Evolutionary conservation across 2,329 filamentous ascomycete species (phyloP).

Genomic region (Fusarium neocosmosporiellum): DNA sequence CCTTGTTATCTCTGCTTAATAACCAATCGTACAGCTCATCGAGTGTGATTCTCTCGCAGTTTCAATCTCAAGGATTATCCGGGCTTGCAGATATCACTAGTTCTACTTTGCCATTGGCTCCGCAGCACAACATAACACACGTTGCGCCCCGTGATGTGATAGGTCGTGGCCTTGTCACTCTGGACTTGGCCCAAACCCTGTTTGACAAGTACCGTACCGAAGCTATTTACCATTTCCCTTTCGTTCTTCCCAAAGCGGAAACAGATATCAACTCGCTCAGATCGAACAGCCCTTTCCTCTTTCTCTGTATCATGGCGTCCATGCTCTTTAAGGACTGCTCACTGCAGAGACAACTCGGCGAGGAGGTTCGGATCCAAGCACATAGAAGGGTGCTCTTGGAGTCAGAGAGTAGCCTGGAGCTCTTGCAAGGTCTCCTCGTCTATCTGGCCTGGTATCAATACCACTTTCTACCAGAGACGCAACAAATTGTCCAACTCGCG

Average conservation of each 20-base stretch:
- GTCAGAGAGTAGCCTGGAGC: slow-evolving; percentile 2
- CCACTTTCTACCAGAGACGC: slow-evolving; percentile 1
- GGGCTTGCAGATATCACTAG: not conserved
- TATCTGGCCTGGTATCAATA: slow-evolving; percentile 12
- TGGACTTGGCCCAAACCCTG: not conserved
- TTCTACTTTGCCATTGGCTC: not conserved
- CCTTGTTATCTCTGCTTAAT: not conserved
- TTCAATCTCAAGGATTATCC: not conserved
- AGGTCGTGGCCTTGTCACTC: not conserved
- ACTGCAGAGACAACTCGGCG: slow-evolving; percentile 4
- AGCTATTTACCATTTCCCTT: slow-evolving; percentile 1
- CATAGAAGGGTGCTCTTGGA: not conserved
- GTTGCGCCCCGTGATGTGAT: not conserved
- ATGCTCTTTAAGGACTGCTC: slow-evolving; percentile 1
- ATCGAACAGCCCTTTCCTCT: not conserved
- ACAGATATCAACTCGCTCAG: not conserved
- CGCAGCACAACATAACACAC: not conserved
- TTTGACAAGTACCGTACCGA: not conserved
- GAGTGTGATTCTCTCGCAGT: not conserved
- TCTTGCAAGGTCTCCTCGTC: not conserved
- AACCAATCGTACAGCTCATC: not conserved
- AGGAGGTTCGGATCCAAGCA: not conserved
- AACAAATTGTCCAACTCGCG: slow-evolving; percentile 2
- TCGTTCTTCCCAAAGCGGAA: not conserved
- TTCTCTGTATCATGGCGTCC: not conserved